Conservation (phyloP, 768 basidiomycete species). For the Exidia glandulosa region DNA sequence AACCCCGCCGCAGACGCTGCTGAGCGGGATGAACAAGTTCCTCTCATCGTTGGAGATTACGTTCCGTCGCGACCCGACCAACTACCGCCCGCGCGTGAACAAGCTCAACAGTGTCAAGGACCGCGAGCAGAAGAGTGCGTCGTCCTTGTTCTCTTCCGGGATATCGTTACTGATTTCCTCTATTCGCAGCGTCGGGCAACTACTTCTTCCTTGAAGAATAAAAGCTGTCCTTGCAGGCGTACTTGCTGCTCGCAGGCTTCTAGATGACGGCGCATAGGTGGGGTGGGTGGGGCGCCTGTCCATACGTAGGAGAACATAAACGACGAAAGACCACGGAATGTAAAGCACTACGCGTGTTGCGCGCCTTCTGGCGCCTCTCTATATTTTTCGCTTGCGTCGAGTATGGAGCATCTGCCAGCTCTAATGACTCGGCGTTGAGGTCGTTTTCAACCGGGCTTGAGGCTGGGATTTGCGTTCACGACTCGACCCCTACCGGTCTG, state of each 20-base stretch:
- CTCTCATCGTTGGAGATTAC: constrained; percentile 92
- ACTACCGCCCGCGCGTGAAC: constrained; percentile 83
- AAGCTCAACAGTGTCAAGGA: constrained; percentile 79
- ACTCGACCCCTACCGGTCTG: too few relatives aligned
- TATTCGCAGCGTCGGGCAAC: constrained; percentile 54
- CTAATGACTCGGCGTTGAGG: too few relatives aligned
- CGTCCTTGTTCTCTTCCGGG: constrained; percentile 1
- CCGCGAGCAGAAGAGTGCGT: constrained; percentile 72
- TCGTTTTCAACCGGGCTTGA: too few relatives aligned
- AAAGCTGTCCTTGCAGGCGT: not conserved
- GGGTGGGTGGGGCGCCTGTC: not conserved
- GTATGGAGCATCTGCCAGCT: too few relatives aligned
- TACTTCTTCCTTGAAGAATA: constrained; percentile 86
- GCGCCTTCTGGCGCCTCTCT: too few relatives aligned
- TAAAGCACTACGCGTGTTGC: too few relatives aligned
- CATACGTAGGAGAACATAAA: too few relatives aligned
- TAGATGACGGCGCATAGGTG: not conserved
- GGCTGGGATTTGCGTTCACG: too few relatives aligned
- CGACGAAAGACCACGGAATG: too few relatives aligned
- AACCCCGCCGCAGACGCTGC: constrained; percentile 87
- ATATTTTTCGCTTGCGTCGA: too few relatives aligned
- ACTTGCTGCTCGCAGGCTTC: not conserved
- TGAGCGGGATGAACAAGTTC: constrained; percentile 98
- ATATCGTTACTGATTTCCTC: constrained; percentile 5
- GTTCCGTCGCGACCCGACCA: constrained; percentile 94